Base-by-base conservation (phyloP, 2,329 filamentous ascomycete genomes). In the Nigrospora oryzae region DNA sequence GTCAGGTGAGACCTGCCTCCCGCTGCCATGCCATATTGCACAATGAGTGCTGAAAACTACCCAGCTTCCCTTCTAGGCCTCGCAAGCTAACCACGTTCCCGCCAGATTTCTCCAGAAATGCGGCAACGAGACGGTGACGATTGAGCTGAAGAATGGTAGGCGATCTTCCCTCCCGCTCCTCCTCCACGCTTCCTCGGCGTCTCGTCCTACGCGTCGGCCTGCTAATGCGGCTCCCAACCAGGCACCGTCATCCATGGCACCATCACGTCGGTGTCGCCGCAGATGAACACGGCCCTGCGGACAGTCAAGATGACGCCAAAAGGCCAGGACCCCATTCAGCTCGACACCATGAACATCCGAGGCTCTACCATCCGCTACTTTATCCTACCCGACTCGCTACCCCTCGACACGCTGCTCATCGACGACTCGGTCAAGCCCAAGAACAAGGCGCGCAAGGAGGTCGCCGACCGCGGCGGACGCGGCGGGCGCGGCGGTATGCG, bases 371-470 rank as follows among this genome's bases (percentile, higher is more conserved):
- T 98, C 65, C 83, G 93, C 67, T 96, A 96, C 71, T 91, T 86
- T 65, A 95, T 98, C 64, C 84, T 98, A 11, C 93, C 93, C 46
- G 93, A 98, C 71, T 93, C 87, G 51, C 77, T 98, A 59, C 91
- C 91, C 35, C 79, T 98, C 53, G 93, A 98, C 67, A 96, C 91
- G 36, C 78, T 98, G 43, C 78, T 98, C 50, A 89, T 98, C 56
- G 93, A 98, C 65, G 93, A 98, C 69, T 83, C 89, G 59, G 89
- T 91, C 42, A 98, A 98, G 75, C 91, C 93, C 49, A 97, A 97
- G 85, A 98, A 98, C 73, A 98, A 98, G 82, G 91, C 93, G 23
- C 81, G 91, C 63, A 98, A 98, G 77, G 93, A 97, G 71, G 77
- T 67, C 7, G 70, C 75, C 31, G 78, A 80, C 47, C 72, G 83